Base-by-base conservation (phyloP, 208 protist species). In the Leishmania martiniquensis region DNA sequence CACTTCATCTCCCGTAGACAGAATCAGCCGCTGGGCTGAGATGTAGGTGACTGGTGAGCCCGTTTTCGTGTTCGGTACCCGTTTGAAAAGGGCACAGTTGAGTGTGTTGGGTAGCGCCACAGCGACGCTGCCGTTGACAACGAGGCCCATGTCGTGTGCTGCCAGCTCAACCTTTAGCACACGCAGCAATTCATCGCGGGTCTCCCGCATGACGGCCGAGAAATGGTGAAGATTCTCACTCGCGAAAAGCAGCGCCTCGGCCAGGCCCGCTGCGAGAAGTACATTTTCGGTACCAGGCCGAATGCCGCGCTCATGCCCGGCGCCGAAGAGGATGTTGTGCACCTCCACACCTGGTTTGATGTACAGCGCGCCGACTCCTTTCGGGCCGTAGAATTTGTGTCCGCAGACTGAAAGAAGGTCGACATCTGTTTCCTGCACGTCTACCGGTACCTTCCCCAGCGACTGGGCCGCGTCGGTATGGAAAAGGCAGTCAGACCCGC, bases 381-480 rank as follows among this genome's bases (percentile, higher is more conserved):
- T 99, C 32, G 98, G 98, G 0, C 97, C 98, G 86, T 99, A 99
- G 47, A 99, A 93, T 83, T 99, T 99, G 86, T 99, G 99, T 9
- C 95, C 98, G 65, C 90, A 98, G 25, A 99, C 96, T 4, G 98
- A 99, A 52, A 99, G 82, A 0, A 99, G 75, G 89, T 99, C 98
- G 52, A 99, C 95, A 12, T 92, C 85, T 81, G 94, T 89, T 10
- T 91, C 60, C 59, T 93, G 91, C 0, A 99, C 97, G 87, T 99
- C 85, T 10, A 99, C 89, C 22, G 88, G 88, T 20, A 99, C 96
- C 85, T 99, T 99, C 51, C 99, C 99, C 15, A 99, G 73, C 0
- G 98, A 94, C 86, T 99, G 98, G 15, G 98, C 97, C 0, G 97
- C 97, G 80, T 99, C 98, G 2, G 87, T 98, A 89, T 99, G 98